Evolutionary conservation across 148 eudicot species (phyloP).

Genomic region (Rhododendron ovatum): DNA sequence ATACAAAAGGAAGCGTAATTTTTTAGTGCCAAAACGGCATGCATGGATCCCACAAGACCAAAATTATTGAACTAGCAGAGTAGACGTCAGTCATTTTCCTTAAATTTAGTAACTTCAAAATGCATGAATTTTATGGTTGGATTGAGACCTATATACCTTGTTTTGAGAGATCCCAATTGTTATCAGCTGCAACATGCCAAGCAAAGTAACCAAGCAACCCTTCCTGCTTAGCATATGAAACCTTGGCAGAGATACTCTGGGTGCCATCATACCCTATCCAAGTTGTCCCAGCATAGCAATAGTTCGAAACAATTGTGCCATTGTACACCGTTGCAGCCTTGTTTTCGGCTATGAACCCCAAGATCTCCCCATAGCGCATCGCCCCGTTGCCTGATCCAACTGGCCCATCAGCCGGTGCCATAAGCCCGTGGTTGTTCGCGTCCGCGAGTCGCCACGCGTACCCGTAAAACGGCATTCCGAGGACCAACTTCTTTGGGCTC

Average conservation of each 20-base stretch:
- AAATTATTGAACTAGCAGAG: neutral
- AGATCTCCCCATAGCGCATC: constrained; percentile 15
- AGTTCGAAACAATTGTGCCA: constrained; percentile 30
- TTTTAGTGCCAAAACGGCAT: neutral
- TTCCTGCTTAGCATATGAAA: neutral
- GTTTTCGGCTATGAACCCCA: constrained; percentile 21
- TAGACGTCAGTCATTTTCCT: neutral
- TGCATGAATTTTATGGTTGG: neutral
- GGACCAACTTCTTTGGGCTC: constrained; percentile 23
- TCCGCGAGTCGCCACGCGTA: constrained; percentile 35
- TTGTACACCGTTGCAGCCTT: constrained; percentile 29
- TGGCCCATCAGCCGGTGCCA: constrained; percentile 27
- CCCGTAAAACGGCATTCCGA: constrained; percentile 54
- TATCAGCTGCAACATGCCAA: neutral
- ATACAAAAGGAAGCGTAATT: too few species aligned
- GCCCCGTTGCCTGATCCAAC: constrained; percentile 22
- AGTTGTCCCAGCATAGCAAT: constrained; percentile 46
- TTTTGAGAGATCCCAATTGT: constrained; percentile 3
- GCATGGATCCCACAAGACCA: neutral
- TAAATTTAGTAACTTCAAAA: neutral
- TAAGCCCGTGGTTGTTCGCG: constrained; percentile 29
- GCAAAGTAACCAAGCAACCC: constrained; percentile 12
- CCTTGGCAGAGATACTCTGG: constrained; percentile 19
- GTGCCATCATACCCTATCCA: constrained; percentile 66
- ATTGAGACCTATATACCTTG: neutral